Evolutionary conservation across 2,329 filamentous ascomycete species (phyloP), one percentile per base, ranked within the genome.

Genomic region (Sporothrix globosa): DNA sequence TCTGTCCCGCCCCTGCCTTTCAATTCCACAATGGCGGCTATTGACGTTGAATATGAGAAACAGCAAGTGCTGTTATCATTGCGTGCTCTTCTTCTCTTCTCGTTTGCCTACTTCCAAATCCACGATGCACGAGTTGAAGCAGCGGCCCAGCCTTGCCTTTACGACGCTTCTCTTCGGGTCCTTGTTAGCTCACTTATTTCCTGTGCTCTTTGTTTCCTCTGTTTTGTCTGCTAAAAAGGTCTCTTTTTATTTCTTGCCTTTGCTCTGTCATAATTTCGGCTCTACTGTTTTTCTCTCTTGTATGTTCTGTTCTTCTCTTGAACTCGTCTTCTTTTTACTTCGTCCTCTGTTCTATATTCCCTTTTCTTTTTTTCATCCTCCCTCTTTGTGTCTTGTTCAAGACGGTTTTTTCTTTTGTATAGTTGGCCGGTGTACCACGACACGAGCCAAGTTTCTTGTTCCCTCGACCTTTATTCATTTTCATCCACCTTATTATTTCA

Each of bases 271-370:
- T 50, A 46, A 58, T 67, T 71, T 63, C 50, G 21, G 52, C 50
- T 65, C 17, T 30, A 27, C 24, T 54, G 24, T 48, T 21, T n/a
- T 39, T 52, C 34, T 39, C 44, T 27, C 41, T 56, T 67, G 41
- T 61, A 27, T 24, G 13, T 70, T 60, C 44, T 30, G 27, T 7
- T 67, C 52, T 69, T 34, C 41, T 24, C 19, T 69, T 17, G 60
- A 70, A 39, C 66, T 52, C 58, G 24, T 27, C 34, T 54, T 14
- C 10, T 54, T 66, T 67, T 41, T 14, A 50, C 46, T 69, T 52
- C 27, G 27, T 11, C 39, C 44, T 54, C 27, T 71, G 69, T 70
- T 70, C 71, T 70, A 65, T 69, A 67, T 72, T 72, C 46, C 69
- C 54, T 66, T 70, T 63, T 68, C 50, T 60, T 48, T 48, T 41